Evolutionary conservation across 805 yeast genomes (phyloP).

Genomic region (Pichia insulana): DNA sequence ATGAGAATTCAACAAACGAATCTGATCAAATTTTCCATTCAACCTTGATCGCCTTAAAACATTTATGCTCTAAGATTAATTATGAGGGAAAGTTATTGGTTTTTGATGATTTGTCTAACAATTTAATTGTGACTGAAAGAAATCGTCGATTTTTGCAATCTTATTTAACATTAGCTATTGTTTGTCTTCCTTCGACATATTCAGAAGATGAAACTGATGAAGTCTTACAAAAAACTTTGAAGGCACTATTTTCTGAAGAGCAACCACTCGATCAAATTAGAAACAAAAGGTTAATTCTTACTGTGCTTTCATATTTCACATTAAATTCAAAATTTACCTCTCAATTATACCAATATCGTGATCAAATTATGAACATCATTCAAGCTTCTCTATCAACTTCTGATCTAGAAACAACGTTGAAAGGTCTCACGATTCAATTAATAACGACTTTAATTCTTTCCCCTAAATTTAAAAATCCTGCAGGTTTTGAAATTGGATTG

Average conservation of each 20-base stretch:
- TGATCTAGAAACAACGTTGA: conserved; percentile 56
- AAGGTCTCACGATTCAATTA: conserved; percentile 58
- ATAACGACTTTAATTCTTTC: conserved; percentile 49
- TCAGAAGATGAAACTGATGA: conserved; percentile 34
- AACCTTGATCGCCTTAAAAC: conserved; percentile 36
- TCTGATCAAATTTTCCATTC: conserved; percentile 30
- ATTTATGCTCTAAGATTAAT: conserved; percentile 31
- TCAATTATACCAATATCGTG: conserved; percentile 41
- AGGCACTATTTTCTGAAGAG: conserved; percentile 26
- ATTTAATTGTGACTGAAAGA: conserved; percentile 29
- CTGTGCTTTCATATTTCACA: conserved; percentile 12
- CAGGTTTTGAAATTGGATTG: conserved; percentile 25
- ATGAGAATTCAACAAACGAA: conserved; percentile 25
- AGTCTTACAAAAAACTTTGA: conserved; percentile 40
- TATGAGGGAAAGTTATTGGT: conserved; percentile 16
- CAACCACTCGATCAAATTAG: conserved; percentile 11
- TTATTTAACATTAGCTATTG: conserved; percentile 46
- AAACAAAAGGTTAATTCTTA: conserved; percentile 7
- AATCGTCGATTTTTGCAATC: conserved; percentile 56
- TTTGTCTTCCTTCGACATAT: conserved; percentile 22
- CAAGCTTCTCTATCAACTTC: conserved; percentile 67
- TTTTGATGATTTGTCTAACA: conserved; percentile 36
- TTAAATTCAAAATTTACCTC: conserved; percentile 4
- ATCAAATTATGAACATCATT: conserved; percentile 56
- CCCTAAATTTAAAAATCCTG: conserved; percentile 10